Conservation (phyloP, 495 filamentous ascomycete species). For the Tuber microsphaerosporum region DNA sequence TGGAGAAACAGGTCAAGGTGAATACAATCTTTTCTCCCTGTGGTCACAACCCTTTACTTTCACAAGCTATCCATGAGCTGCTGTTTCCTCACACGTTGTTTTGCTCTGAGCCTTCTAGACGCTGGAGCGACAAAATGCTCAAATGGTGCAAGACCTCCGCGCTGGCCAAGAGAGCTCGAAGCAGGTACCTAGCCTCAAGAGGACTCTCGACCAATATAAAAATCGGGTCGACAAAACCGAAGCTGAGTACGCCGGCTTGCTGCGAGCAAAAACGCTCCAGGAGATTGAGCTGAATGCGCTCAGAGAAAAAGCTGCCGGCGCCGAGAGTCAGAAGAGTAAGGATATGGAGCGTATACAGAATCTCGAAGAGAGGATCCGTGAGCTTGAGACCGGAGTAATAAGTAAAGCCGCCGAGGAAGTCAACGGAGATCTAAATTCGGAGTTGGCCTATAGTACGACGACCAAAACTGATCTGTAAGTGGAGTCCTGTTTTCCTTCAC, state of each 20-base stretch:
- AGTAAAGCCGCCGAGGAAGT: slow-evolving; percentile 26
- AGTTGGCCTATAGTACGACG: slow-evolving; percentile 35
- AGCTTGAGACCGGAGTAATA: slow-evolving; percentile 52
- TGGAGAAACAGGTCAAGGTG: slow-evolving; percentile 40
- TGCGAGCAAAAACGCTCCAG: slow-evolving; percentile 31
- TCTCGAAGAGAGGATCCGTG: slow-evolving; percentile 49
- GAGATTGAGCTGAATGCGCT: slow-evolving; percentile 37
- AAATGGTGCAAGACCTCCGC: slow-evolving; percentile 36
- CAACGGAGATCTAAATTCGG: slow-evolving; percentile 40
- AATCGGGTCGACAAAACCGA: slow-evolving; percentile 41
- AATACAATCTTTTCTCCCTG: slow-evolving; percentile 4
- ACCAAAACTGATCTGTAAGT: slow-evolving; percentile 39
- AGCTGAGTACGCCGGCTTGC: slow-evolving; percentile 32
- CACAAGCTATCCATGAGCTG: slow-evolving; percentile 7
- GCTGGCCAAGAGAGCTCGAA: slow-evolving; percentile 39
- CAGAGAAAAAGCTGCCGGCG: slow-evolving; percentile 36
- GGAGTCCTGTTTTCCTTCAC: background rate
- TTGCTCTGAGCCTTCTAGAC: slow-evolving; percentile 23
- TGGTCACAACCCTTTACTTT: background rate
- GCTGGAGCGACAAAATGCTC: slow-evolving; percentile 37
- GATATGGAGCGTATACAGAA: slow-evolving; percentile 43
- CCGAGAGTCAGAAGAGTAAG: slow-evolving; percentile 39
- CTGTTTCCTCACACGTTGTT: slow-evolving; percentile 23
- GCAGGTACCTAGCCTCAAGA: slow-evolving; percentile 39
- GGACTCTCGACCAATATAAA: slow-evolving; percentile 41